Evolutionary conservation across 495 filamentous ascomycete genomes (phyloP).

Genomic region (Massariosphaeria phaeospora): DNA sequence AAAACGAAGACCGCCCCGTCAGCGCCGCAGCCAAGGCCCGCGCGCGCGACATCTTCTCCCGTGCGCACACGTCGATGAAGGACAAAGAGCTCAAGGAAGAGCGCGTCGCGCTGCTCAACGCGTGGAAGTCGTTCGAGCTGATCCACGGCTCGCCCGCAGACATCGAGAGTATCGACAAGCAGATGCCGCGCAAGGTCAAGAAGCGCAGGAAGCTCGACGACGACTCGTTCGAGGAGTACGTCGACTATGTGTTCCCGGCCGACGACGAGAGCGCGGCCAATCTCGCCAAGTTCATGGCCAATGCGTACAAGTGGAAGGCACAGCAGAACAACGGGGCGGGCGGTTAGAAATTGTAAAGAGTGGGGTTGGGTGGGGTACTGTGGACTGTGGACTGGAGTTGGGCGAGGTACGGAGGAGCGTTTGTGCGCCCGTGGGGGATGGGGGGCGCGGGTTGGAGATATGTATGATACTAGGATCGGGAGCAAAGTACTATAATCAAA

Average conservation of each 20-base stretch:
- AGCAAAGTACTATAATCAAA: too few relatives aligned
- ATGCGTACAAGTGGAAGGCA: conserved; percentile 88
- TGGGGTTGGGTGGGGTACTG: too few relatives aligned
- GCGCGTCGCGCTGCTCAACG: conserved; percentile 72
- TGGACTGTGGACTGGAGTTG: too few relatives aligned
- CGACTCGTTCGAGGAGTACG: conserved; percentile 93
- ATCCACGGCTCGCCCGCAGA: conserved; percentile 74
- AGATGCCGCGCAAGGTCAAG: conserved; percentile 93
- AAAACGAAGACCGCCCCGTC: conserved; percentile 61
- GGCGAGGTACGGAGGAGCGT: too few relatives aligned
- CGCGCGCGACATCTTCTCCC: conserved; percentile 77
- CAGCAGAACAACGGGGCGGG: conserved; percentile 35
- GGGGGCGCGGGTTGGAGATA: too few relatives aligned
- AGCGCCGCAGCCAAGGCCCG: conserved; percentile 77
- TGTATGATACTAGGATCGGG: too few relatives aligned
- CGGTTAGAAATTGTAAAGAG: background rate
- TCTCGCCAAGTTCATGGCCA: conserved; percentile 74
- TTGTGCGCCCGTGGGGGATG: too few relatives aligned
- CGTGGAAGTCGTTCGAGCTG: conserved; percentile 86
- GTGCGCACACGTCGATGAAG: conserved; percentile 84
- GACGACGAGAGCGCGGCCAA: conserved; percentile 86
- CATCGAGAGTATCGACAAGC: conserved; percentile 76
- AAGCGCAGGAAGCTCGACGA: conserved; percentile 91
- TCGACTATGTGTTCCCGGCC: conserved; percentile 95
- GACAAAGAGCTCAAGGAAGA: conserved; percentile 92